Evolutionary conservation across 2,329 filamentous ascomycete genomes (phyloP).

Genomic region (Eutypella sp.): DNA sequence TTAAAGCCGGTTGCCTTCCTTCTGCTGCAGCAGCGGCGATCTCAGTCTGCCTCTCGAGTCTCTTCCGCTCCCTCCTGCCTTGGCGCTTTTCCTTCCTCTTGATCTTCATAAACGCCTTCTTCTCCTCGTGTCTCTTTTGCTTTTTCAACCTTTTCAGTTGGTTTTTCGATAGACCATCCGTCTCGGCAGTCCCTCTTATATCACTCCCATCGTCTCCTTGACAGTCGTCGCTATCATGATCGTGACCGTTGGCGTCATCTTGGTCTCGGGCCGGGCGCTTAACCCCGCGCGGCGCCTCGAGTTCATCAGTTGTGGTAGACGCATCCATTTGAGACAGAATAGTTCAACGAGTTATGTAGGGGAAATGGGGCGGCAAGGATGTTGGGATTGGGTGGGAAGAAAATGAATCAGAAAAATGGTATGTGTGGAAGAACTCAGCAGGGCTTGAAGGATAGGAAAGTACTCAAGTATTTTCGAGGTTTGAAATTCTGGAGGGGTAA

Average conservation of each 20-base stretch:
- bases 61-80: conserved; percentile 42
- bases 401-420: no score
- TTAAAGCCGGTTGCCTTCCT: conserved; percentile 37
- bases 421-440: no score
- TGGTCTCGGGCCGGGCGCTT: conserved; percentile 37
- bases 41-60: conserved; percentile 44
- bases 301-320: background rate
- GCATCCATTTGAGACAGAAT: no score
- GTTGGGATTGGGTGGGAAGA: no score
- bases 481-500: conserved; percentile 4
- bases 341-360: no score
- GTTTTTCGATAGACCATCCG: conserved; percentile 75
- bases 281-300: conserved; percentile 8
- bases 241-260: conserved; percentile 42
- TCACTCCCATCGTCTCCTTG: conserved; percentile 33
- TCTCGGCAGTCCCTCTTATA: conserved; percentile 63
- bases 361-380: no score
- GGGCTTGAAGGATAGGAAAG: no score
- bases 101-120: conserved; percentile 42
- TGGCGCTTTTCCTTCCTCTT: conserved; percentile 55
- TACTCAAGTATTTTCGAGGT: background rate
- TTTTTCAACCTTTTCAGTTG: conserved; percentile 75
- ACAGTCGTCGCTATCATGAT: conserved; percentile 56
- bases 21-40: conserved; percentile 39
- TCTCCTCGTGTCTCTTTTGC: conserved; percentile 70